These are phyloP conservation scores for Athelia psychrophila DNA, from an alignment of 1,284 basidiomycete genomes.

Conservation along the genomic window DNA sequence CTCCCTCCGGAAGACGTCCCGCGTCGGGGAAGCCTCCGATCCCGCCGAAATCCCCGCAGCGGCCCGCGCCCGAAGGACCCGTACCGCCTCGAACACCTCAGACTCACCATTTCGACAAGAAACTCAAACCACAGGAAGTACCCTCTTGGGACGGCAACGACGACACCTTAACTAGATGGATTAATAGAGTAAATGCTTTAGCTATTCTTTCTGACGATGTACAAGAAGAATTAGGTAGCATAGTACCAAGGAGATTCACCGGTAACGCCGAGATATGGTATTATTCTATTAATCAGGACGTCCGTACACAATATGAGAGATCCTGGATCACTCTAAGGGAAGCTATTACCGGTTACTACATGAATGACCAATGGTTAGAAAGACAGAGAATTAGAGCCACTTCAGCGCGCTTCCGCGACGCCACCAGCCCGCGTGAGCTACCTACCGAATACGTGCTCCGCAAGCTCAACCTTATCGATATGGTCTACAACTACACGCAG, in stretches of 20 bases:
- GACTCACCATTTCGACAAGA: conserved; percentile 20
- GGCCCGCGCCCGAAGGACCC: neutral
- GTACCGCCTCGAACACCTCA: neutral
- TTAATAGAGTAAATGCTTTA: conserved; percentile 17
- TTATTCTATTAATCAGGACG: conserved; percentile 12
- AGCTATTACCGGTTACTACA: conserved; percentile 22
- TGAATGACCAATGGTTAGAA: conserved; percentile 27
- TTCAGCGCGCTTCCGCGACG: conserved; percentile 21
- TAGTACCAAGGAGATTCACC: conserved; percentile 13
- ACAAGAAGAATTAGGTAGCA: conserved; percentile 14
- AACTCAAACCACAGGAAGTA: conserved; percentile 14
- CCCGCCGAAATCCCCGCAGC: neutral
- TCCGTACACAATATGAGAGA: conserved; percentile 10
- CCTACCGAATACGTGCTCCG: conserved; percentile 27
- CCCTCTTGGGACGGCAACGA: conserved; percentile 24
- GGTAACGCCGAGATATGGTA: conserved; percentile 25
- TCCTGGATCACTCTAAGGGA: conserved; percentile 23
- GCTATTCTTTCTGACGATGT: conserved; percentile 1
- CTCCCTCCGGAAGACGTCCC: too few species aligned
- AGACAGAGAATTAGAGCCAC: conserved; percentile 20
- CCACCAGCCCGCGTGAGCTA: conserved; percentile 17
- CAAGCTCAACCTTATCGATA: conserved; percentile 18
- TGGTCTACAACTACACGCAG: conserved; percentile 11
- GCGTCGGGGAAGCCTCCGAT: neutral
- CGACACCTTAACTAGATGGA: conserved; percentile 22